phyloP scores from a whole-genome alignment of 2,329 filamentous ascomycete genomes.

The Nothomitra cinnamomea region DNA sequence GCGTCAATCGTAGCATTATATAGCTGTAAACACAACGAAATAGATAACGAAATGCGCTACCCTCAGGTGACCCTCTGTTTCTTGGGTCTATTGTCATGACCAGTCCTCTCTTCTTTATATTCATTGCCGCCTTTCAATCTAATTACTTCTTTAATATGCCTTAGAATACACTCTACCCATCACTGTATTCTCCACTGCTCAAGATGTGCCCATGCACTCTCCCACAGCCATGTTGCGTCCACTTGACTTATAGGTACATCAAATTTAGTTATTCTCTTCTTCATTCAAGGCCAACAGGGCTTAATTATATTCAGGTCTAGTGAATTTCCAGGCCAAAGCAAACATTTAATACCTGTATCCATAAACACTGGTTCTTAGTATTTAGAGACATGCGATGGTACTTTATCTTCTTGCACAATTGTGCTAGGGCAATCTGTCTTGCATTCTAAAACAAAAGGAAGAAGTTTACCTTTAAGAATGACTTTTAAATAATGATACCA shows the following conservation, averaged over 20 bases:
- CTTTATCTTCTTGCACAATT: constrained; percentile 1
- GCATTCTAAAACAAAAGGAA: neutral
- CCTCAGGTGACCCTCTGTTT: no score
- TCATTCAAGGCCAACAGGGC: constrained; percentile 13
- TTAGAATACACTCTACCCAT: constrained; percentile 13
- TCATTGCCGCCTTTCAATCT: constrained; percentile 12
- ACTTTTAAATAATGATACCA: neutral
- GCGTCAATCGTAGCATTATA: no score
- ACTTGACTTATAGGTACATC: constrained; percentile 6
- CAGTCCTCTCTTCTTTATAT: constrained; percentile 9
- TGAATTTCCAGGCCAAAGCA: constrained; percentile 10
- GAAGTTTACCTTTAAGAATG: neutral
- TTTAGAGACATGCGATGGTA: neutral
- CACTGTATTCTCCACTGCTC: constrained; percentile 11
- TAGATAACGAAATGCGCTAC: no score
- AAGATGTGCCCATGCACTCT: constrained; percentile 9
- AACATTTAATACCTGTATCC: neutral
- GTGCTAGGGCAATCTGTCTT: neutral
- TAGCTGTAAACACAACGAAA: no score
- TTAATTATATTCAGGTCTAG: constrained; percentile 14
- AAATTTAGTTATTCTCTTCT: constrained; percentile 12
- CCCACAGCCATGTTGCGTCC: constrained; percentile 8
- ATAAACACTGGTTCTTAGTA: constrained; percentile 1
- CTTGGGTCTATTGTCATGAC: no score
- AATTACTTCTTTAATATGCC: constrained; percentile 13